Evolutionary conservation across 1,284 basidiomycete genomes (phyloP), one percentile per base, ranked within the genome.

Genomic region (Wallemia hederae): DNA sequence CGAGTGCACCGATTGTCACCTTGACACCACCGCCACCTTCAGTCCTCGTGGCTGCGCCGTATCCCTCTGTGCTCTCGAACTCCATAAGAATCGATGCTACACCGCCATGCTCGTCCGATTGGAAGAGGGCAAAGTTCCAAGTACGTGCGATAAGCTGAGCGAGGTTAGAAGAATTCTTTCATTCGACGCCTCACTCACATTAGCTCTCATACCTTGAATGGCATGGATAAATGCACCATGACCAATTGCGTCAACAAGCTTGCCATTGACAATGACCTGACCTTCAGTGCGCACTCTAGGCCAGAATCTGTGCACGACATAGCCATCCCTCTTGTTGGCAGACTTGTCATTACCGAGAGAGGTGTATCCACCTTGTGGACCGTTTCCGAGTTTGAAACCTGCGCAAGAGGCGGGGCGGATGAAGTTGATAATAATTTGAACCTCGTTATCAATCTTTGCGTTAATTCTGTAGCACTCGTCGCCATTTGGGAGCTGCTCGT

Each of bases 171-270:
- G 19, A 19, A 33, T 19, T 33, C 19, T 33, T n/a, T 49, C 11
- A 49, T 49, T 15, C 11, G 5, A 17, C 29, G 7, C 7, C 7
- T 17, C 29, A 31, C 39, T 22, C 11, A 49, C 39, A 49, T 99
- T 89, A 60, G 91, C 89, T 11, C 90, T 80, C 89, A 99, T 96
- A 67, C 91, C 92, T 71, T 98, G 94, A 70, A 98, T 92, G 27
- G 94, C 92, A 71, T 94, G 87, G 24, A 94, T 78, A 69, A 96
- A 84, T 81, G 90, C 86, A 34, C 86, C 91, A n/a, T 80, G 75
- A 55, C 87, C 90, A 33, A 78, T 75, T 55, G 82, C 75, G 39
- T 79, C 69, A 62, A 78, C 72, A 19, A 83, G 80, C 60, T 77
- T 72, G 33, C 89, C 90, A 58, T 82, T 77, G 65, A 77, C 70